Percentiles rank a stretch among this genome's conserved stretches.
Evolutionary conservation across 108 stramenopile species (phyloP).

Genomic region (Cyclotella baltica): DNA sequence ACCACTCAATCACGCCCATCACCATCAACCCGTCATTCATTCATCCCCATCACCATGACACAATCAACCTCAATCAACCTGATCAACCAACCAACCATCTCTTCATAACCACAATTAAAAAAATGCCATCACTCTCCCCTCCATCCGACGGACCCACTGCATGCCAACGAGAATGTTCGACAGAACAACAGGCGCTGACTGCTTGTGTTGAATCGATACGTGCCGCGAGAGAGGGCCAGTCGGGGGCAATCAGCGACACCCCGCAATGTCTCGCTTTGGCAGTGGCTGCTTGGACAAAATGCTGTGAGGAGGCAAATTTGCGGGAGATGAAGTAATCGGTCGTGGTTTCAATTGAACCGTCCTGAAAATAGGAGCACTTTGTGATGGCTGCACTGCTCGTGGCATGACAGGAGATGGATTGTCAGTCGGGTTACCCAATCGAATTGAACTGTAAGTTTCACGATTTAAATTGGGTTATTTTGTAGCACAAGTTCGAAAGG

Average conservation of each 20-base stretch:
- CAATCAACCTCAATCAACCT: too few relatives aligned
- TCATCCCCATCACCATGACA: too few relatives aligned
- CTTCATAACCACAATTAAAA: neutral
- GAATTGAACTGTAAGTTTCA: neutral
- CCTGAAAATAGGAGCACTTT: neutral
- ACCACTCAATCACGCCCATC: too few relatives aligned
- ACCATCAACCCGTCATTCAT: too few relatives aligned
- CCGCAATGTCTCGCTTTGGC: slow-evolving; percentile 34
- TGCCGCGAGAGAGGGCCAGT: neutral
- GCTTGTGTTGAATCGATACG: slow-evolving; percentile 50
- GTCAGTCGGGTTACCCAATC: too few relatives aligned
- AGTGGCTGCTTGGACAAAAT: slow-evolving; percentile 54
- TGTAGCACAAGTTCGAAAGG: too few relatives aligned
- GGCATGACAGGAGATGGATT: too few relatives aligned
- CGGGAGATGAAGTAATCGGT: neutral
- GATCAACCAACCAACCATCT: too few relatives aligned
- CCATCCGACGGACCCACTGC: slow-evolving; percentile 10
- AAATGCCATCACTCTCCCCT: neutral
- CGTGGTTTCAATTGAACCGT: neutral
- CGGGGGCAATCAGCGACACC: neutral
- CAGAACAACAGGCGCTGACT: slow-evolving; percentile 29
- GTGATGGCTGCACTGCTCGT: neutral
- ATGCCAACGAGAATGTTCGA: slow-evolving; percentile 34
- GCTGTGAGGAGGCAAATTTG: slow-evolving; percentile 50
- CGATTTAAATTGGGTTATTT: too few relatives aligned